These are phyloP conservation scores for Cutaneotrichosporon sp. DNA, from an alignment of 1,284 basidiomycete genomes.

Conservation along the genomic window DNA sequence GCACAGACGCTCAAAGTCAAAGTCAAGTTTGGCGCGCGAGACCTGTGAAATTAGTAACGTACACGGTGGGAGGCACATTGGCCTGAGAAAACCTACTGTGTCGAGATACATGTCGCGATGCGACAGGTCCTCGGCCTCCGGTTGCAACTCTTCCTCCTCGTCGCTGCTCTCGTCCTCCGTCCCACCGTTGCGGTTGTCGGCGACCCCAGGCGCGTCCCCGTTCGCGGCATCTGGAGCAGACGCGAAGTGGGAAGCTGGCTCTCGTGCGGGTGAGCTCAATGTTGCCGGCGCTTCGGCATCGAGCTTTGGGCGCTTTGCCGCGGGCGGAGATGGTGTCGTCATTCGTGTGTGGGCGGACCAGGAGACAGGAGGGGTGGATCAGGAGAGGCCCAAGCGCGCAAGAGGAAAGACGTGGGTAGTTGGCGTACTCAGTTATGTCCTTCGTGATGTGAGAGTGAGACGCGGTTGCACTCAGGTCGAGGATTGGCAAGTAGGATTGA, in stretches of 20 bases:
- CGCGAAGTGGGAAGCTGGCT: not conserved
- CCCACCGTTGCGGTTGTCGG: conserved; percentile 1
- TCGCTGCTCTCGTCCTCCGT: conserved; percentile 47
- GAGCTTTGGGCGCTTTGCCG: conserved; percentile 37
- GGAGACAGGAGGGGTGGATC: not conserved
- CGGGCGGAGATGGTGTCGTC: conserved; percentile 34
- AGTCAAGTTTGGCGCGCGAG: conserved; percentile 82
- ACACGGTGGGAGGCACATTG: too few species aligned
- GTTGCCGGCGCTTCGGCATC: conserved; percentile 17
- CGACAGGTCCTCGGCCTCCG: conserved; percentile 53
- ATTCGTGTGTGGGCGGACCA: not conserved
- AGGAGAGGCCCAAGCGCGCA: not conserved
- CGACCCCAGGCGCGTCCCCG: not conserved
- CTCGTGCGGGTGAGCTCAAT: conserved; percentile 2
- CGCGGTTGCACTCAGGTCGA: too few species aligned
- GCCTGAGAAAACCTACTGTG: conserved; percentile 71
- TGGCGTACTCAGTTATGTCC: too few species aligned
- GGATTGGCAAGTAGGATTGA: not conserved
- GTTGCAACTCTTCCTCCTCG: conserved; percentile 46
- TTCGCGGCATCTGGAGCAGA: too few species aligned
- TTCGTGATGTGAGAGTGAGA: not conserved
- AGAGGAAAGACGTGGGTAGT: not conserved
- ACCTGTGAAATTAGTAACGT: too few species aligned
- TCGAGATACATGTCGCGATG: conserved; percentile 91
- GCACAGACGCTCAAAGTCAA: conserved; percentile 99